phyloP scores from a whole-genome alignment of 345 rosid species.

The Murraya paniculata region DNA sequence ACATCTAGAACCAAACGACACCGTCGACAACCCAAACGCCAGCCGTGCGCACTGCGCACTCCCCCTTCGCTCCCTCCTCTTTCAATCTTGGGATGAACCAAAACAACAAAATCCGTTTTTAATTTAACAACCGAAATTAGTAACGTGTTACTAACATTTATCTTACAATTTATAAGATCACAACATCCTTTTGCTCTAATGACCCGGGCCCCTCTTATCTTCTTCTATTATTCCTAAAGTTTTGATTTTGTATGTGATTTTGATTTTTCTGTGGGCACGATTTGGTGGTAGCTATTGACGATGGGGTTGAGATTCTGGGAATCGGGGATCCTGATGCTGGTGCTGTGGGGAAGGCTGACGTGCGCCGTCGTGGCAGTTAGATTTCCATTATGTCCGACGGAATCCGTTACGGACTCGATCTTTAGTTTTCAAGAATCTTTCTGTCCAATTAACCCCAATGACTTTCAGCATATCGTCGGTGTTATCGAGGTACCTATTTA shows the following conservation, averaged over 20 bases:
- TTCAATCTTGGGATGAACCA: background rate
- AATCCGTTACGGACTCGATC: conserved; percentile 45
- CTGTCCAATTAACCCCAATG: conserved; percentile 29
- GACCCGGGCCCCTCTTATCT: conserved; percentile 12
- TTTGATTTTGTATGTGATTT: background rate
- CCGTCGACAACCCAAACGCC: background rate
- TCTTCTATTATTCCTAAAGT: background rate
- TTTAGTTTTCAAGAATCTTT: conserved; percentile 44
- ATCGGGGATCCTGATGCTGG: conserved; percentile 34
- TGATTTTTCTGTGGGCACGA: background rate
- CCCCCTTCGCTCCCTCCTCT: background rate
- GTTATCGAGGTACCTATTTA: conserved; percentile 56
- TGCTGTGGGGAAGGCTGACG: conserved; percentile 34
- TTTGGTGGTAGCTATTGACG: background rate
- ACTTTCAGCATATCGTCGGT: conserved; percentile 35
- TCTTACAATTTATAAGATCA: background rate
- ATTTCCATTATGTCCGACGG: conserved; percentile 45
- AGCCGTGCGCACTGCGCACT: background rate
- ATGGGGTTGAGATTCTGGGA: conserved; percentile 37
- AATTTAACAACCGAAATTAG: background rate
- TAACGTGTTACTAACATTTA: background rate
- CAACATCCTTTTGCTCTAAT: conserved; percentile 1
- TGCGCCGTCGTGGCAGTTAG: conserved; percentile 25
- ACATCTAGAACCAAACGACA: background rate
- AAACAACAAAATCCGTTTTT: background rate